Conservation (phyloP, 345 rosid species). For the Reutealis trisperma region DNA sequence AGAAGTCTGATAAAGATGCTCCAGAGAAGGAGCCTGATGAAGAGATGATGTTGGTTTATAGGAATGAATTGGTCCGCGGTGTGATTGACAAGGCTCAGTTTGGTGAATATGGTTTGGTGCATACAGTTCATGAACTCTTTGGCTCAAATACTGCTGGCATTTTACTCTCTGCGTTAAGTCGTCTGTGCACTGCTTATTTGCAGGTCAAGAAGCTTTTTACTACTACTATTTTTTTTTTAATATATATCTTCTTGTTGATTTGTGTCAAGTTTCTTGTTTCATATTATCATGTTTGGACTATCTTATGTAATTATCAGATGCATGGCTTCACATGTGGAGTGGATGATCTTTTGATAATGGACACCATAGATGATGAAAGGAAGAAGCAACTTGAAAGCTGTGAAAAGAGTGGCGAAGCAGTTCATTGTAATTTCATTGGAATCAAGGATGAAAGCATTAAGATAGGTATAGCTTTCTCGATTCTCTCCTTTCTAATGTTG, state of each 20-base stretch:
- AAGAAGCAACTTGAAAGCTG: conserved; percentile 70
- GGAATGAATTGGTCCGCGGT: conserved; percentile 73
- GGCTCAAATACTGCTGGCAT: conserved; percentile 87
- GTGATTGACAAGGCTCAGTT: conserved; percentile 99
- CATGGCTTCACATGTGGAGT: conserved; percentile 99
- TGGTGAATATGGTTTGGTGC: conserved; percentile 93
- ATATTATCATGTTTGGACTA: conserved; percentile 25
- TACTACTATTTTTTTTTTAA: neutral
- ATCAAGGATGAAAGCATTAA: conserved; percentile 39
- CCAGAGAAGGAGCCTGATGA: conserved; percentile 47
- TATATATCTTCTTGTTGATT: neutral
- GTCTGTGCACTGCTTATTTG: conserved; percentile 82
- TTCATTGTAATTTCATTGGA: conserved; percentile 70
- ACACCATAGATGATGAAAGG: conserved; percentile 66
- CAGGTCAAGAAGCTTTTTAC: conserved; percentile 53
- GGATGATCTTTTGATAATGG: conserved; percentile 81
- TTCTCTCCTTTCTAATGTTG: neutral
- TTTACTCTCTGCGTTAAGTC: conserved; percentile 84
- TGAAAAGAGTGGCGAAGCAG: conserved; percentile 65
- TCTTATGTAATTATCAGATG: conserved; percentile 56
- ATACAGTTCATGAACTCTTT: conserved; percentile 91
- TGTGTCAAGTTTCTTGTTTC: neutral
- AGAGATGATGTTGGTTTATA: conserved; percentile 65
- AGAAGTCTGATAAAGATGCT: neutral
- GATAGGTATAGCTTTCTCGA: conserved; percentile 47